Conservation (phyloP, 768 basidiomycete genomes). For the Gelatoporia subvermispora region DNA sequence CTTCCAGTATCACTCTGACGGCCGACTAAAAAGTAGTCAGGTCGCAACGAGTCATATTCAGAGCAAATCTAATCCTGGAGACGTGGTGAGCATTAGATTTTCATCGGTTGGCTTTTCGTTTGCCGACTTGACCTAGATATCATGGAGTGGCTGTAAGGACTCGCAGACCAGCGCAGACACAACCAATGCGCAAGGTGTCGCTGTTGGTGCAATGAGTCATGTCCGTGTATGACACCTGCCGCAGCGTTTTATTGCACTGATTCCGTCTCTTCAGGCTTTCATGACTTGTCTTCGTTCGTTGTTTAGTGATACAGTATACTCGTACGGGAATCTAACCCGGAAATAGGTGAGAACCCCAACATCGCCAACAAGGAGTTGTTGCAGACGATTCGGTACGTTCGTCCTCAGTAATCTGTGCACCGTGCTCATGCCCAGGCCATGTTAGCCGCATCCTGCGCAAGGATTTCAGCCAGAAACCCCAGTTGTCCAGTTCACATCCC, state of each 20-base stretch:
- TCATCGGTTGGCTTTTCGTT: not conserved
- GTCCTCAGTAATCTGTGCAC: too few relatives aligned
- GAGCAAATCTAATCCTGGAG: conserved; percentile 69
- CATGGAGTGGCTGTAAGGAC: conserved; percentile 82
- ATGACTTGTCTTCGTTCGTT: conserved; percentile 47
- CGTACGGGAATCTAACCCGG: not conserved
- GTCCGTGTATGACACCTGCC: conserved; percentile 35
- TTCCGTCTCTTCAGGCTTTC: conserved; percentile 41
- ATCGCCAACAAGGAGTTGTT: conserved; percentile 62
- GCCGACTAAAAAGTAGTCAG: conserved; percentile 24
- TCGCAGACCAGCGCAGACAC: conserved; percentile 81
- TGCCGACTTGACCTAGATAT: conserved; percentile 34
- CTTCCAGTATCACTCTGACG: conserved; percentile 26
- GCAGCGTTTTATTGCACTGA: not conserved
- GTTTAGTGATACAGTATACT: not conserved
- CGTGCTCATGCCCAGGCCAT: too few relatives aligned
- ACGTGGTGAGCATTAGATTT: conserved; percentile 55
- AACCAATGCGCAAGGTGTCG: conserved; percentile 50
- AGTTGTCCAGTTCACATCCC: conserved; percentile 67
- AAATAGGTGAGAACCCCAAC: conserved; percentile 38
- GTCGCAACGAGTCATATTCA: conserved; percentile 16
- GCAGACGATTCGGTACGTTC: conserved; percentile 36
- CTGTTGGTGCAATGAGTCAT: conserved; percentile 77
- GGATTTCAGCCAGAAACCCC: conserved; percentile 66
- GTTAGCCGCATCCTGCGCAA: conserved; percentile 43